Evolutionary conservation across 352 stramenopile species (phyloP).

Genomic region (Phytophthora fragariaefolia): DNA sequence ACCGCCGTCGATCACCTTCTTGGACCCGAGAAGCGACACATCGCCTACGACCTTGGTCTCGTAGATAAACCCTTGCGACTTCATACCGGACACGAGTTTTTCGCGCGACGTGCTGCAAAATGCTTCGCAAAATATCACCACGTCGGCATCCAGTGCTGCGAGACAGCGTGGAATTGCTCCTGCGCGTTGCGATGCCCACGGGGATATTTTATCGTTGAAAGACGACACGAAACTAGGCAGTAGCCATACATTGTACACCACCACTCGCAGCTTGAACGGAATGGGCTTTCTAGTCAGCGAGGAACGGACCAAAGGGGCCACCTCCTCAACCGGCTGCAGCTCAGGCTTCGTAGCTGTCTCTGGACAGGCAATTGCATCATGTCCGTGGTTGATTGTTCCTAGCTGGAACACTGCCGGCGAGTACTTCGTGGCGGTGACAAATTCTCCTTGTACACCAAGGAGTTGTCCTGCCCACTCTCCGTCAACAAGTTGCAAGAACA

Average conservation of each 20-base stretch:
- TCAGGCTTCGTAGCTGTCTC: constrained; percentile 16
- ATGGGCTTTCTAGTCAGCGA: neutral
- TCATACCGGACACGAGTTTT: constrained; percentile 68
- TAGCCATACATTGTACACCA: constrained; percentile 83
- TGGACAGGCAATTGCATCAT: constrained; percentile 9
- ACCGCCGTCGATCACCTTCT: constrained; percentile 68
- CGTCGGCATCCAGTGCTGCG: constrained; percentile 46
- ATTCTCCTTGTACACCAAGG: constrained; percentile 57
- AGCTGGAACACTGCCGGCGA: constrained; percentile 54
- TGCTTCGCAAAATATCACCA: constrained; percentile 79
- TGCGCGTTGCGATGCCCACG: constrained; percentile 48
- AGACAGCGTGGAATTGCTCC: constrained; percentile 64
- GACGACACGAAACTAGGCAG: constrained; percentile 64
- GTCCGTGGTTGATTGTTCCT: constrained; percentile 2
- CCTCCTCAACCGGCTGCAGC: neutral
- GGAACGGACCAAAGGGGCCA: neutral
- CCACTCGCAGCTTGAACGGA: constrained; percentile 57
- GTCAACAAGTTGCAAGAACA: constrained; percentile 62
- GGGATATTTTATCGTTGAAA: constrained; percentile 72
- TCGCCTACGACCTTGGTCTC: constrained; percentile 71
- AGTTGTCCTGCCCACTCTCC: constrained; percentile 56
- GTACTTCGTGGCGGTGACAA: constrained; percentile 51
- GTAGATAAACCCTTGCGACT: constrained; percentile 67
- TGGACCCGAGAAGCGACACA: constrained; percentile 54
- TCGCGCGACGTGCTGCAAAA: constrained; percentile 58